A percentile compares a stretch with the other conserved stretches of the same genome.
phyloP scores from a whole-genome alignment of 495 filamentous ascomycete genomes.

The Hypoxylon lienhwacheense region DNA sequence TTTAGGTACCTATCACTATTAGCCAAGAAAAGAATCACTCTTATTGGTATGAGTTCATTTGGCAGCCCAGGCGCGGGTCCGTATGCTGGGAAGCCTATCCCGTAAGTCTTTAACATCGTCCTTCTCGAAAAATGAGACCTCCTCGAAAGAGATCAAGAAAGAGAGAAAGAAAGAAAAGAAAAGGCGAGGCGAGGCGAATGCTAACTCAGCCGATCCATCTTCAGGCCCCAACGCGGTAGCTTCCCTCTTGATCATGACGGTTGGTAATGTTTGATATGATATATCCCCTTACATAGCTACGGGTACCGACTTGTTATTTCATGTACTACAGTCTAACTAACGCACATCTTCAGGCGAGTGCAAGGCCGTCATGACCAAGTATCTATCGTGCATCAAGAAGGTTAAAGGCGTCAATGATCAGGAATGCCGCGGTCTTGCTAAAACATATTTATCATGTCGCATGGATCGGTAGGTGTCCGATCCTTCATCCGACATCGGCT shows the following conservation, averaged over 20 bases:
- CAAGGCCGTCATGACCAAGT: constrained; percentile 79
- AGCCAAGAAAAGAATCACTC: not conserved
- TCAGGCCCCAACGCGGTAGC: constrained; percentile 87
- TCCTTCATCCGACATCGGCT: not conserved
- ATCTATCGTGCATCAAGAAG: constrained; percentile 81
- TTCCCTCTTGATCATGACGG: constrained; percentile 97
- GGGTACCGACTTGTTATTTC: constrained; percentile 4
- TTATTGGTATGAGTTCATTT: constrained; percentile 60
- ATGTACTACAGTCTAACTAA: constrained; percentile 1
- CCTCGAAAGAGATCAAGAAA: constrained; percentile 8
- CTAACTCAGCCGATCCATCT: constrained; percentile 7
- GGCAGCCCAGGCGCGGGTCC: constrained; percentile 76
- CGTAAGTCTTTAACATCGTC: constrained; percentile 57
- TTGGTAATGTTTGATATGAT: constrained; percentile 43
- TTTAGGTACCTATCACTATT: not conserved
- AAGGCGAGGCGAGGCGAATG: no score
- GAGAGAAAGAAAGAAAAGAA: no score
- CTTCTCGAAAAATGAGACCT: not conserved
- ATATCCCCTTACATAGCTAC: no score
- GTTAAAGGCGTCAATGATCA: constrained; percentile 80
- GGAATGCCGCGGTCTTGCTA: constrained; percentile 81
- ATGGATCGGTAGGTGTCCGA: constrained; percentile 81
- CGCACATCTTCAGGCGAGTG: constrained; percentile 70
- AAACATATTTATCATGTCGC: constrained; percentile 83
- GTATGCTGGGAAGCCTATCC: constrained; percentile 69